Conservation (phyloP, 441 rosid genomes). For the Arabidopsis hybrid region DNA sequence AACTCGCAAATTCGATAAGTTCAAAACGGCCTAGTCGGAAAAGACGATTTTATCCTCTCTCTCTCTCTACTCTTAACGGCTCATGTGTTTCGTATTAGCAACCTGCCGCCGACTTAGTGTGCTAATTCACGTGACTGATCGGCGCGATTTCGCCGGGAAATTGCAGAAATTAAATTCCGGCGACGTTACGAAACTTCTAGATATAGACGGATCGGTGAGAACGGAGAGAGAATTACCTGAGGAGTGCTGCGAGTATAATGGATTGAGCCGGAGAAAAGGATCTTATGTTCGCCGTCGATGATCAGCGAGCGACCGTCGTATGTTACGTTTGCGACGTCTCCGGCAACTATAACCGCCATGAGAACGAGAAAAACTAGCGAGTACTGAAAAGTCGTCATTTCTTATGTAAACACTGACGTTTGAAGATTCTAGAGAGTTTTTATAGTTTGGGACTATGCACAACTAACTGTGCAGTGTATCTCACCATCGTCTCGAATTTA, state of each 20-base stretch:
- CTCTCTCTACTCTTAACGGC: conserved; percentile 26
- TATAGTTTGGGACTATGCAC: background rate
- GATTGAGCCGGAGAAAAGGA: conserved; percentile 62
- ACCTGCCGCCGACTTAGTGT: conserved; percentile 17
- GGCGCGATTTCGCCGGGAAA: background rate
- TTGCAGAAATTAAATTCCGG: background rate
- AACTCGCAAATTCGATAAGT: conserved; percentile 2
- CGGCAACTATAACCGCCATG: conserved; percentile 15
- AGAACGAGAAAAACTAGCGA: conserved; percentile 33
- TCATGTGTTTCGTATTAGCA: conserved; percentile 27
- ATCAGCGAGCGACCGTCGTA: conserved; percentile 61
- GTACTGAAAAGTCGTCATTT: conserved; percentile 21
- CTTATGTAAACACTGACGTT: conserved; percentile 23
- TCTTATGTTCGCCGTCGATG: conserved; percentile 51
- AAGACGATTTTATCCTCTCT: conserved; percentile 36
- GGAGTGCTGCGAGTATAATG: conserved; percentile 64
- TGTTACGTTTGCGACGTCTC: conserved; percentile 44
- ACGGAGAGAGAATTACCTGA: conserved; percentile 38
- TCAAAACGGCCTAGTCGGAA: conserved; percentile 24
- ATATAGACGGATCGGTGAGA: background rate
- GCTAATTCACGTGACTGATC: conserved; percentile 39
- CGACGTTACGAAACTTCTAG: background rate
- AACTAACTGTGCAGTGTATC: background rate
- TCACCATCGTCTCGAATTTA: conserved; percentile 8
- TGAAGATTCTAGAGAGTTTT: conserved; percentile 13